Evolutionary conservation across 371 early-diverging fungal species (phyloP), one percentile per base, ranked within the genome.

Genomic region (Mucor racemosus): DNA sequence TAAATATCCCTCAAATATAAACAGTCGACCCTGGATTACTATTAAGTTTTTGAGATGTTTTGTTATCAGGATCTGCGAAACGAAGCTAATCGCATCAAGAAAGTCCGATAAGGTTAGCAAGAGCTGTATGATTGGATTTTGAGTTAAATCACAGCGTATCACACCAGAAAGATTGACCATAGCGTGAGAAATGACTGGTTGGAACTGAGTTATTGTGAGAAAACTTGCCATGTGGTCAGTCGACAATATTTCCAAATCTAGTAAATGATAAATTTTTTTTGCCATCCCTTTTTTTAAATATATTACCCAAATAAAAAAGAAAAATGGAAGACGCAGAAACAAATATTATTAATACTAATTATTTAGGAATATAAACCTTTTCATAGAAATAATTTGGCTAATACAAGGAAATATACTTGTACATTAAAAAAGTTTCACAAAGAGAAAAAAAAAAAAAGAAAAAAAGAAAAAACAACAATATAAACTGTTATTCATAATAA

Each of bases 161-260:
- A 50, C 50, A 26, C 44, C 8, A 15, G 15, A 4, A 39, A 39
- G 19, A 54, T 26, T 38, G 57, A 58, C 46, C 63, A 5, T 19
- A 62, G 59, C 68, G 68, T 68, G 68, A 68, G 68, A 68, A 68
- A 67, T 26, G 14, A 63, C 38, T 33, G 55, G 55, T 21, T 26
- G 38, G n/a, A 58, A 35, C 48, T 44, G 65, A 64, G 58, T 62
- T 58, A 64, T 36, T 58, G 63, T 68, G 68, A 57, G 67, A 67
- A 68, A 67, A 13, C 15, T 21, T 44, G 65, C 65, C 65, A 64
- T 64, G 65, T 64, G 65, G 44, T 41, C 58, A 58, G 39, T 38
- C 35, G 26, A 26, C 15, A 57, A 58, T 26, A 44, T 6, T 35
- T 58, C 57, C 65, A 33, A 42, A 56, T 64, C 31, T 13, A 42